phyloP scores from a whole-genome alignment of 2,329 filamentous ascomycete genomes.

The Polychaeton citri region DNA sequence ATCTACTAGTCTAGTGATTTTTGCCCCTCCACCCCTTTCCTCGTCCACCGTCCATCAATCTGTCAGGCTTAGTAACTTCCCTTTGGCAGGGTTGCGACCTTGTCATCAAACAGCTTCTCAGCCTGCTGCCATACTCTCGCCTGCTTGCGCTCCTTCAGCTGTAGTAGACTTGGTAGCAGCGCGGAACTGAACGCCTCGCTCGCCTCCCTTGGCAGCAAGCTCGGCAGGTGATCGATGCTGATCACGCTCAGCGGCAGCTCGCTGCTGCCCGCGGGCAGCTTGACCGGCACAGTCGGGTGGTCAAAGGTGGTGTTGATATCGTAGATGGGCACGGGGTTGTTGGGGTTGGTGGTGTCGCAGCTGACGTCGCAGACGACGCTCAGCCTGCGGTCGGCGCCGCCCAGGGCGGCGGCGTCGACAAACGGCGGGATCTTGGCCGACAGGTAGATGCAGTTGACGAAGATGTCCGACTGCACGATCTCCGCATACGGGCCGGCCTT shows the following conservation, averaged over 20 bases:
- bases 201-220: slow-evolving; percentile 71
- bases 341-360: slow-evolving; percentile 60
- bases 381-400: slow-evolving; percentile 55
- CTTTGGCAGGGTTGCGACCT: slow-evolving; percentile 56
- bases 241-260: slow-evolving; percentile 58
- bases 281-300: slow-evolving; percentile 70
- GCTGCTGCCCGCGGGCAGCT: slow-evolving; percentile 41
- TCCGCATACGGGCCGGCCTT: slow-evolving; percentile 32
- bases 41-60: too few relatives aligned
- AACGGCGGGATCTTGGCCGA: slow-evolving; percentile 68
- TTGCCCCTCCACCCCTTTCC: too few relatives aligned
- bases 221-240: slow-evolving; percentile 75
- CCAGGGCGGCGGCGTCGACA: slow-evolving; percentile 57
- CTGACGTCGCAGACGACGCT: slow-evolving; percentile 59
- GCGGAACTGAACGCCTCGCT: slow-evolving; percentile 73
- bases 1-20: too few relatives aligned
- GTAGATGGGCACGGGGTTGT: slow-evolving; percentile 72
- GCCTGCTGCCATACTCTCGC: slow-evolving; percentile 74
- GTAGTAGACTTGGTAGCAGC: slow-evolving; percentile 62
- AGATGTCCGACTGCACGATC: slow-evolving; percentile 32
- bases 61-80: slow-evolving; percentile 10
- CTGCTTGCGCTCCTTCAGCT: slow-evolving; percentile 61
- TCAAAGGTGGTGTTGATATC: slow-evolving; percentile 73
- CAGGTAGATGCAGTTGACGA: slow-evolving; percentile 82
- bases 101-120: slow-evolving; percentile 71